phyloP scores from a whole-genome alignment of 2,329 filamentous ascomycete genomes.

The Rhinocladiella similis region DNA sequence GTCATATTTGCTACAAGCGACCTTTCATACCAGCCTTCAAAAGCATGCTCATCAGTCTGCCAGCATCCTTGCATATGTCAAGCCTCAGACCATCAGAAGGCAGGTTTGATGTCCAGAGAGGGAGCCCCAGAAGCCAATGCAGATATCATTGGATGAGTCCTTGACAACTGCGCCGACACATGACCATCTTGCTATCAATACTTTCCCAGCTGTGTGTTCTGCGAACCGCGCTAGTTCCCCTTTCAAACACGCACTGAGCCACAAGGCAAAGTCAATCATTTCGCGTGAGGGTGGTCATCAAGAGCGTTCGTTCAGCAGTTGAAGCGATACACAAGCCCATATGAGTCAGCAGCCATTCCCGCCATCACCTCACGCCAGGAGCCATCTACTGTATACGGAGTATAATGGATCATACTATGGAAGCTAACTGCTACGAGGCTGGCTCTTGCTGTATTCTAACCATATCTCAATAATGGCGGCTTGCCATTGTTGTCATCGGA shows the following conservation, averaged over 20 bases:
- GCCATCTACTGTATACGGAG: no score
- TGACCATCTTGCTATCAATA: background rate
- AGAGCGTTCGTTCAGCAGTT: background rate
- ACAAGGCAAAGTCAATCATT: background rate
- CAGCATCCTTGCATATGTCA: background rate
- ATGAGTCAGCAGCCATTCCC: no score
- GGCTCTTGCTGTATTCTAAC: no score
- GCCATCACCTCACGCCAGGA: no score
- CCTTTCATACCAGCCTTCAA: no score
- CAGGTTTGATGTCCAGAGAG: no score
- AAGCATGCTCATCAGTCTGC: no score
- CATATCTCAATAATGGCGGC: no score
- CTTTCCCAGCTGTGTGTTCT: background rate
- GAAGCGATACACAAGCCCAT: background rate
- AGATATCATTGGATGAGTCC: background rate
- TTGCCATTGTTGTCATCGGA: no score
- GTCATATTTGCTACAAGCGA: background rate
- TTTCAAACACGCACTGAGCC: background rate
- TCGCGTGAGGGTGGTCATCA: background rate
- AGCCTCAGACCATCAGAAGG: background rate
- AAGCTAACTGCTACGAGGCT: no score
- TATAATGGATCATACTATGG: no score
- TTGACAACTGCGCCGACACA: background rate
- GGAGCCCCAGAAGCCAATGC: background rate
- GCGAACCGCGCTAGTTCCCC: background rate